These are phyloP conservation scores for Trichoderma simmonsii DNA, from an alignment of 2,329 filamentous ascomycete species.

Conservation along the genomic window DNA sequence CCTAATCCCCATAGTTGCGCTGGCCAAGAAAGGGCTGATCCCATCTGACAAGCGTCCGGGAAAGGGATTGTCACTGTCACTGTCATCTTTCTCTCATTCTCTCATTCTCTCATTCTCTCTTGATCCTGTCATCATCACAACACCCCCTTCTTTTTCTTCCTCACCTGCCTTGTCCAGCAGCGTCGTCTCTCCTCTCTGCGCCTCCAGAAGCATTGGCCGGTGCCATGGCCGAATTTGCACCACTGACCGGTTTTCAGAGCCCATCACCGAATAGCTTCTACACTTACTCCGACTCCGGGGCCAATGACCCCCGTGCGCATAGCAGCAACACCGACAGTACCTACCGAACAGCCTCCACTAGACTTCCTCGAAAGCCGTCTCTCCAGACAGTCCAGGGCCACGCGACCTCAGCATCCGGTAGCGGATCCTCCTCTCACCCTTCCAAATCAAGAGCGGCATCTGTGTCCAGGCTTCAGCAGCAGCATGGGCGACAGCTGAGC, in stretches of 20 bases:
- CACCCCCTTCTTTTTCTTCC: not conserved
- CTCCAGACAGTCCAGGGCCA: constrained; percentile 13
- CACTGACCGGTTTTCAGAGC: constrained; percentile 35
- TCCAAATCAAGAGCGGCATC: constrained; percentile 18
- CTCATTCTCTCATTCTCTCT: not conserved
- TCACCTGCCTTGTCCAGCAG: not conserved
- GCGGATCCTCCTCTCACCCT: not conserved
- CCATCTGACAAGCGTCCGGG: constrained; percentile 6
- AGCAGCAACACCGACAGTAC: constrained; percentile 48
- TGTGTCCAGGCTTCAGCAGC: constrained; percentile 32
- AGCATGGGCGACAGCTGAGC: constrained; percentile 55
- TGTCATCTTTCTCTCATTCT: not conserved
- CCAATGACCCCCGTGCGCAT: constrained; percentile 37
- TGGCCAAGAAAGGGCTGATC: constrained; percentile 9
- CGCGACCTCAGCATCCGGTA: constrained; percentile 5
- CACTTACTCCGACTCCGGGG: constrained; percentile 44
- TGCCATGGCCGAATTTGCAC: constrained; percentile 29
- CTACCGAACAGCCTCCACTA: constrained; percentile 47
- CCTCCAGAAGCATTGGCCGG: constrained; percentile 14
- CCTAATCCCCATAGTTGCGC: not conserved
- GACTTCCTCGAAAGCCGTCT: constrained; percentile 44
- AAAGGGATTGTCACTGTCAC: not conserved
- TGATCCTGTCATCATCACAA: not conserved
- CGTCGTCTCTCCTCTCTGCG: not conserved
- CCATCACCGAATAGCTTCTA: constrained; percentile 31